phyloP scores from a whole-genome alignment of 495 filamentous ascomycete species.

The Arthonia radiata region DNA sequence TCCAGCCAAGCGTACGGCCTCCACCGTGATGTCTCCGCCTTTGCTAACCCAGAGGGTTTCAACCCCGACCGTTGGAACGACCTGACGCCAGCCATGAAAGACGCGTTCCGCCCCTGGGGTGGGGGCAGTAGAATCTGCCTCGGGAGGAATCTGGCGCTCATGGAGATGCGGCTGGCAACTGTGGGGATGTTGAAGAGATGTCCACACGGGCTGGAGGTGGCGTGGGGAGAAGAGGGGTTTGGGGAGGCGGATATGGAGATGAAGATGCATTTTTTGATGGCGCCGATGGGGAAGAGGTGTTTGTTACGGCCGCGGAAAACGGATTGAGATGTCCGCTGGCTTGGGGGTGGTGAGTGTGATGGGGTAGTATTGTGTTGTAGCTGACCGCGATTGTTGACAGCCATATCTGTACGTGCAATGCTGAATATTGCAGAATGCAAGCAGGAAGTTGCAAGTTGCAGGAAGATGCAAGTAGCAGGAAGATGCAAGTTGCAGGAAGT shows the following conservation, averaged over 20 bases:
- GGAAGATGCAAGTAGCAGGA: no score
- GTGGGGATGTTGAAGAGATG: background rate
- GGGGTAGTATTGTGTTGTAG: no score
- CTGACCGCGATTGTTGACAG: no score
- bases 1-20: slow-evolving; percentile 1
- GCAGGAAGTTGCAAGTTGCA: no score
- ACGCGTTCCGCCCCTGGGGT: slow-evolving; percentile 3
- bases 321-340: no score
- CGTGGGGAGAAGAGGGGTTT: background rate
- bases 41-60: slow-evolving; percentile 3
- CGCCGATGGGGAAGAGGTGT: slow-evolving; percentile 1
- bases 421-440: no score
- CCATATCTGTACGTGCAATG: no score
- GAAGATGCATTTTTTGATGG: slow-evolving; percentile 2
- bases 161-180: slow-evolving; percentile 2
- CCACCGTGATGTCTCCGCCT: slow-evolving; percentile 1
- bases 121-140: slow-evolving; percentile 3
- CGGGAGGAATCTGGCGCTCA: slow-evolving; percentile 2
- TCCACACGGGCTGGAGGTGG: background rate
- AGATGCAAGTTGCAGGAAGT: no score
- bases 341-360: no score
- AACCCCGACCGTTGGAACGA: slow-evolving; percentile 3
- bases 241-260: slow-evolving; percentile 1
- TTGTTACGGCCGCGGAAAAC: no score
- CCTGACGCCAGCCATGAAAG: slow-evolving; percentile 1